Conservation (phyloP, 768 basidiomycete species). For the Omphalotus guepiniiformis region DNA sequence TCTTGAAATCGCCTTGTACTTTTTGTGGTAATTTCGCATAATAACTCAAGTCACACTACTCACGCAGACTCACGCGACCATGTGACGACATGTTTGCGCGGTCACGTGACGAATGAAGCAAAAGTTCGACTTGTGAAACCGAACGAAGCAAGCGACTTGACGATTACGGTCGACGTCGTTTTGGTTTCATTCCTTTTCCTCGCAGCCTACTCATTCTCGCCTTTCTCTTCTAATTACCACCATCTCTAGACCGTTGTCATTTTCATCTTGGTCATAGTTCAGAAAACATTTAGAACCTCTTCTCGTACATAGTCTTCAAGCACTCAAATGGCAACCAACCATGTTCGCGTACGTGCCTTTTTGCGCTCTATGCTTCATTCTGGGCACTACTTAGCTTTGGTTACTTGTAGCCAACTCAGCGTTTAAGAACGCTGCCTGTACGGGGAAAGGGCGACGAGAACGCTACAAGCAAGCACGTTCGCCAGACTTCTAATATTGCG, state of each 20-base stretch:
- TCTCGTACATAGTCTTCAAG: conserved; percentile 27
- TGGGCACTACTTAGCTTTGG: conserved; percentile 13
- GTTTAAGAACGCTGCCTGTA: conserved; percentile 57
- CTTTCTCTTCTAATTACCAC: conserved; percentile 14
- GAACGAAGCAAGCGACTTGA: too few species aligned
- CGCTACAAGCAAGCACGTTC: conserved; percentile 61
- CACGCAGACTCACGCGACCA: not conserved
- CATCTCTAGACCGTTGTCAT: conserved; percentile 24
- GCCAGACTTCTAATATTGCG: conserved; percentile 52
- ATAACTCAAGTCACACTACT: too few species aligned
- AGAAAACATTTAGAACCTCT: too few species aligned
- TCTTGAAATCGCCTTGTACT: too few species aligned
- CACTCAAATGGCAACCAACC: conserved; percentile 52
- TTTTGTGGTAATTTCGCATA: too few species aligned
- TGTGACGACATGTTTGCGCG: conserved; percentile 9
- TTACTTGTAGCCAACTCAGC: conserved; percentile 53
- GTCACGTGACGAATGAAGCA: conserved; percentile 17
- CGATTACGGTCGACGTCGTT: conserved; percentile 30
- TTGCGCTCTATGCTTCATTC: conserved; percentile 9
- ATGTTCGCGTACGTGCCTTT: conserved; percentile 47
- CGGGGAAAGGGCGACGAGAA: conserved; percentile 78
- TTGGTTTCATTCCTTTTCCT: conserved; percentile 20
- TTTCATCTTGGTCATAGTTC: conserved; percentile 19
- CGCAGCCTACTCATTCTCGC: conserved; percentile 15
- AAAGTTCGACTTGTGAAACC: conserved; percentile 20